Conservation (phyloP, 2,329 filamentous ascomycete species). For the Mycosphaerella sp. region DNA sequence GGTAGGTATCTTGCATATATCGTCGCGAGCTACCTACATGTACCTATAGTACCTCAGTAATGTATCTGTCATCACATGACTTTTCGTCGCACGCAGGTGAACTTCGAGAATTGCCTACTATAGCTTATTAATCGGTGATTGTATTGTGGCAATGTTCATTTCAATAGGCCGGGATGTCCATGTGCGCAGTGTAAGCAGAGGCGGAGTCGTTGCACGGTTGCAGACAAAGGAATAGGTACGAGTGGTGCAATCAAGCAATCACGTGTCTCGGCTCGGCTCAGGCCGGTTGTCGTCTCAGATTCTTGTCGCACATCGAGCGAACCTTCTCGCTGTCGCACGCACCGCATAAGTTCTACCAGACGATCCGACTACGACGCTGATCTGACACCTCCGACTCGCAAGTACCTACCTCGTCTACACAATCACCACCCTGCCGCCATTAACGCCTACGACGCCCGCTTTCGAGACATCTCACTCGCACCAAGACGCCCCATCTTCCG, state of each 20-base stretch:
- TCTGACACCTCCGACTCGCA: background rate
- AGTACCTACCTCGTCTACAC: conserved; percentile 3
- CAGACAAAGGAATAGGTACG: background rate
- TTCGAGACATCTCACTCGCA: background rate
- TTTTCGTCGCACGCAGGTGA: no score
- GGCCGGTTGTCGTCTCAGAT: background rate
- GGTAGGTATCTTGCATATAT: no score
- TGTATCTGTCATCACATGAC: background rate
- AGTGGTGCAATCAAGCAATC: conserved; percentile 1
- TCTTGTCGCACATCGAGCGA: background rate
- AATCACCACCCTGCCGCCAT: background rate
- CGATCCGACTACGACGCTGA: background rate
- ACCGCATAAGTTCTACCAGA: background rate
- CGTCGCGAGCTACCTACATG: background rate
- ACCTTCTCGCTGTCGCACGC: background rate
- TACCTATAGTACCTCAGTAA: background rate
- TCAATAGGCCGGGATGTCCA: conserved; percentile 1
- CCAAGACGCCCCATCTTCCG: background rate
- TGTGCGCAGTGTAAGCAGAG: background rate
- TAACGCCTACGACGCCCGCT: background rate
- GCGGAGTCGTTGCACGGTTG: background rate
- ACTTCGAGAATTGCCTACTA: no score
- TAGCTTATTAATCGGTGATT: no score
- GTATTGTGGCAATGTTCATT: background rate
- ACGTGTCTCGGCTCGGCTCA: background rate